A percentile compares a stretch with the other conserved stretches of the same genome.
Evolutionary conservation across 1,284 basidiomycete species (phyloP).

Genomic region (Malassezia sp.): DNA sequence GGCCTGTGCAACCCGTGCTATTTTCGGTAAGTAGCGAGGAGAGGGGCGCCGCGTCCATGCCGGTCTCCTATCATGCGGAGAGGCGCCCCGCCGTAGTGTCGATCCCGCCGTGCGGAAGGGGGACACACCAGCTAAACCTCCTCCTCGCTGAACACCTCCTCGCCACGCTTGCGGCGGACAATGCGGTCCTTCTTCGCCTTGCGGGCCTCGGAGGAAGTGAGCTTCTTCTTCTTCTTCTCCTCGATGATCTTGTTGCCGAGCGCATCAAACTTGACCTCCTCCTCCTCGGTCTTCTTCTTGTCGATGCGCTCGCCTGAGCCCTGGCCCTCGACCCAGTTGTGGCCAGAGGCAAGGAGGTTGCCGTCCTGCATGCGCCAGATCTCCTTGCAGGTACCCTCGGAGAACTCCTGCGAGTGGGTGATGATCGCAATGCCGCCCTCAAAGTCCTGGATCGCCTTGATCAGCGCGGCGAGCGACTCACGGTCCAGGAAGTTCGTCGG

Average conservation of each 20-base stretch:
- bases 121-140: conserved; percentile 20
- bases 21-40: too few relatives aligned
- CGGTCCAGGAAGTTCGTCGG: conserved; percentile 47
- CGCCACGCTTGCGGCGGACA: conserved; percentile 28
- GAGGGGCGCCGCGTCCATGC: background rate
- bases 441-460: conserved; percentile 43
- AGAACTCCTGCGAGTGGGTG: conserved; percentile 45
- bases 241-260: conserved; percentile 35
- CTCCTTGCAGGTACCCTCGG: conserved; percentile 42
- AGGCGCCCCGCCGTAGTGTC: background rate
- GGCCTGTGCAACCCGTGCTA: too few relatives aligned
- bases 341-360: conserved; percentile 53
- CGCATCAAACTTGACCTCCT: conserved; percentile 34
- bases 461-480: conserved; percentile 46
- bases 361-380: conserved; percentile 44
- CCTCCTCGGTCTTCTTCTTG: conserved; percentile 35
- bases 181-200: conserved; percentile 34
- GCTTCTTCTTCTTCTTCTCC: conserved; percentile 36
- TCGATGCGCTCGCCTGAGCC: conserved; percentile 38
- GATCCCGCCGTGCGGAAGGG: background rate
- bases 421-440: conserved; percentile 46
- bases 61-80: background rate
- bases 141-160: conserved; percentile 29
- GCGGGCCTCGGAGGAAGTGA: conserved; percentile 20
- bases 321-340: conserved; percentile 77